A percentile compares a stretch with the other conserved stretches of the same genome.
phyloP scores from a whole-genome alignment of 73 alveolate genomes.

The Breviolum minutum region DNA sequence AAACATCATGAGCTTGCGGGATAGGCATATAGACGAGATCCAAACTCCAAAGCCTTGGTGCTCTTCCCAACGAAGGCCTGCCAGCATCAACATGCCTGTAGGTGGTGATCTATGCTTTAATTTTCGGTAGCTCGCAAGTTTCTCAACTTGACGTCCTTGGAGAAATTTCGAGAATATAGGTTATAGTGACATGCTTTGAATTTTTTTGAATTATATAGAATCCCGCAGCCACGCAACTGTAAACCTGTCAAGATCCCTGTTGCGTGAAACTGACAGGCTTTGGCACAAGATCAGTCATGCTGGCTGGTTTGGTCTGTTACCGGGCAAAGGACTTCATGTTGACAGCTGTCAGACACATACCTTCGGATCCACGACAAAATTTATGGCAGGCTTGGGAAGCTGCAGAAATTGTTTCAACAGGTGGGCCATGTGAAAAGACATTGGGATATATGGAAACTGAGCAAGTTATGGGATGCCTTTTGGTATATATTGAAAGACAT shows the following conservation, averaged over 20 bases:
- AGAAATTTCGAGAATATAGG: no score
- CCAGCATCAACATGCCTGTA: not conserved
- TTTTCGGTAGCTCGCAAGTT: no score
- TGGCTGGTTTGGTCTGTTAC: not conserved
- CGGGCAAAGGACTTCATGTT: not conserved
- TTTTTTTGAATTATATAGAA: no score
- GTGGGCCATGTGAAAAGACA: not conserved
- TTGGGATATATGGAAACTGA: not conserved
- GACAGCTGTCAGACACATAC: not conserved
- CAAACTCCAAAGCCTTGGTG: slow-evolving; percentile 56
- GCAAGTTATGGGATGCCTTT: not conserved
- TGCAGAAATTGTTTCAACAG: slow-evolving; percentile 83
- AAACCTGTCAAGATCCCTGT: no score
- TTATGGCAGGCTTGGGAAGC: slow-evolving; percentile 42
- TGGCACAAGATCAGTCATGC: slow-evolving; percentile 52
- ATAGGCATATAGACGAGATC: slow-evolving; percentile 57
- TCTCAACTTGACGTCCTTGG: no score
- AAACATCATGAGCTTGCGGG: not conserved
- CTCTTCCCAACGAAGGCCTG: slow-evolving; percentile 87
- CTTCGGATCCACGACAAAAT: no score
- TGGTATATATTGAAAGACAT: not conserved
- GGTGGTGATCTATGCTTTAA: not conserved
- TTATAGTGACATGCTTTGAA: no score
- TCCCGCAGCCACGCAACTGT: no score
- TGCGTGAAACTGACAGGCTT: not conserved